These are phyloP conservation scores for Pseudozyma tsukubaensis DNA, from an alignment of 1,284 basidiomycete genomes.

Conservation along the genomic window DNA sequence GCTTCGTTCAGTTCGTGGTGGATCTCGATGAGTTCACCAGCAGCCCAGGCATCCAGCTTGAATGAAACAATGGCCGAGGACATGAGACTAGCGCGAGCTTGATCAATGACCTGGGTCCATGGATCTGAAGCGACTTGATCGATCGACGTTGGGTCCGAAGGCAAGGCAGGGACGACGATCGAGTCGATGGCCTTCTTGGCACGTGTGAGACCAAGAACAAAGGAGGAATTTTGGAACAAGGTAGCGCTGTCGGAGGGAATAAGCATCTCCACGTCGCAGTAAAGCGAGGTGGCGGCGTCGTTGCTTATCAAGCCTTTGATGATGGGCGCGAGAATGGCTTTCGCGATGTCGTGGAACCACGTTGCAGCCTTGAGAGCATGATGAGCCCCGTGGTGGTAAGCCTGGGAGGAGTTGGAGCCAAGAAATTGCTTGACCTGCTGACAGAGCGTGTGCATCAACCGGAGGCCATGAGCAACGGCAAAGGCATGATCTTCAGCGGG, in stretches of 20 bases:
- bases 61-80: conserved; percentile 10
- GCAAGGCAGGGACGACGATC: background rate
- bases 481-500: conserved; percentile 7
- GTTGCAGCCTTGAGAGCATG: conserved; percentile 5
- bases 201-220: conserved; percentile 1
- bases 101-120: conserved; percentile 4
- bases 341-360: conserved; percentile 8
- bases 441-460: conserved; percentile 3
- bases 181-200: background rate
- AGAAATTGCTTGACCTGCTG: conserved; percentile 2
- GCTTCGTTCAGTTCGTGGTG: conserved; percentile 11
- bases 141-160: background rate
- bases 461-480: conserved; percentile 9
- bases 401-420: background rate
- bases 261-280: background rate
- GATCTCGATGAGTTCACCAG: conserved; percentile 3
- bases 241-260: background rate
- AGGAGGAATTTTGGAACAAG: conserved; percentile 3
- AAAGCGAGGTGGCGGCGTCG: background rate
- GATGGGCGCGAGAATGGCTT: conserved; percentile 5
- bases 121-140: conserved; percentile 1
- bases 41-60: conserved; percentile 11
- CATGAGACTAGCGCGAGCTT: conserved; percentile 6
- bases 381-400: background rate
- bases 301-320: background rate